These are phyloP conservation scores for Stenocarpella maydis DNA, from an alignment of 2,329 filamentous ascomycete genomes.

Conservation along the genomic window DNA sequence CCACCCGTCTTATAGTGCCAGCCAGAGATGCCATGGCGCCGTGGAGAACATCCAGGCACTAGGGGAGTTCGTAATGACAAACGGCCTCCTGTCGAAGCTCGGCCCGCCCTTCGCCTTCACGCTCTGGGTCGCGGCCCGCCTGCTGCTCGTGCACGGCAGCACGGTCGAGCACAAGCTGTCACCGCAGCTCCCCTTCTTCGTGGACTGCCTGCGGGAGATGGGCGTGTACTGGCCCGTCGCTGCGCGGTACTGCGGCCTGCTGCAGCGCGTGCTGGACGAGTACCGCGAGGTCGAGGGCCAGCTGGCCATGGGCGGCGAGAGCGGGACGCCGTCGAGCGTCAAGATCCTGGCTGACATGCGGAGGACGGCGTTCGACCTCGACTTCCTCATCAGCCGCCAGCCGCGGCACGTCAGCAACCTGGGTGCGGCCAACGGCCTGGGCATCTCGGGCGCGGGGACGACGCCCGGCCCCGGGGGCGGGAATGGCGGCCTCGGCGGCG, in stretches of 20 bases:
- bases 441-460: background rate
- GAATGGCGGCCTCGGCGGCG: slow-evolving; percentile 35
- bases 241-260: slow-evolving; percentile 78
- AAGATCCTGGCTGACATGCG: slow-evolving; percentile 92
- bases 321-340: slow-evolving; percentile 76
- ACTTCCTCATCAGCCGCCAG: slow-evolving; percentile 87
- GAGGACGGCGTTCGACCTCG: slow-evolving; percentile 86
- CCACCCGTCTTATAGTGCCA: slow-evolving; percentile 85
- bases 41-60: slow-evolving; percentile 84
- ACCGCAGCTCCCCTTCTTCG: slow-evolving; percentile 81
- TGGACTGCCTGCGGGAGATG: slow-evolving; percentile 82
- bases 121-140: slow-evolving; percentile 87
- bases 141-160: slow-evolving; percentile 88
- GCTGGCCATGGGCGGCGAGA: slow-evolving; percentile 63
- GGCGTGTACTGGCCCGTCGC: slow-evolving; percentile 88
- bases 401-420: slow-evolving; percentile 59
- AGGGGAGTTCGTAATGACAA: slow-evolving; percentile 78
- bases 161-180: slow-evolving; percentile 87
- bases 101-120: slow-evolving; percentile 93
- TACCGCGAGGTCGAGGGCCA: slow-evolving; percentile 80
- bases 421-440: slow-evolving; percentile 29
- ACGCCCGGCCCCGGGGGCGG: slow-evolving; percentile 13
- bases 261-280: slow-evolving; percentile 86
- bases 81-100: slow-evolving; percentile 78
- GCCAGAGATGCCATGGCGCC: slow-evolving; percentile 81